Evolutionary conservation across 768 basidiomycete genomes (phyloP).

Genomic region (Tulasnella sp.): DNA sequence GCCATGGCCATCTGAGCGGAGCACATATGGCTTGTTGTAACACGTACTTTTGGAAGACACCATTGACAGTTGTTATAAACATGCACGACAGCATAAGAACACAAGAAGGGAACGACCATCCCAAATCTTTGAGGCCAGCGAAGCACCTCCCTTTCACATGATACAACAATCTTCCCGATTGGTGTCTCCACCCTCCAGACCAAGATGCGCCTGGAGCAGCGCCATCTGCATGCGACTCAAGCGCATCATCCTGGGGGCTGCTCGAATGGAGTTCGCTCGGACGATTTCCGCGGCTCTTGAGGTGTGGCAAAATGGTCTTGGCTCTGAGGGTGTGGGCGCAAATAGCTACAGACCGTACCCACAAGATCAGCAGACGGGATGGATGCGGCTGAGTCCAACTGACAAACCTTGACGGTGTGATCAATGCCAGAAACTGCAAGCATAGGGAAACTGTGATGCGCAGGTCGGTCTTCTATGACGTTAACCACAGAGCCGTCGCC

Average conservation of each 20-base stretch:
- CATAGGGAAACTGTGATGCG: conserved; percentile 44
- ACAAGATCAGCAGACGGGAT: background rate
- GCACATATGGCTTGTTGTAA: conserved; percentile 21
- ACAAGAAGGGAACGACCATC: no score
- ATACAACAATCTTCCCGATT: background rate
- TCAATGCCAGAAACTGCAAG: conserved; percentile 86
- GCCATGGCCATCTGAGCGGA: conserved; percentile 42
- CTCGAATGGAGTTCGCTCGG: conserved; percentile 37
- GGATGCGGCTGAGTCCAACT: background rate
- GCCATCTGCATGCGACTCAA: conserved; percentile 22
- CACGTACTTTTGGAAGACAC: background rate
- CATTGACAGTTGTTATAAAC: background rate
- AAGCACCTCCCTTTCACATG: background rate
- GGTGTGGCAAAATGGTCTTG: conserved; percentile 42
- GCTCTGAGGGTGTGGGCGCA: conserved; percentile 39
- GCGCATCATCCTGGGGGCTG: conserved; percentile 21
- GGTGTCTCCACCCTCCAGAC: background rate
- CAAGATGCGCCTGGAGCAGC: conserved; percentile 20
- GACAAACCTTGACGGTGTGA: conserved; percentile 61
- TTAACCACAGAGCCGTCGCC: conserved; percentile 77
- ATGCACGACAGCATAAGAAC: no score
- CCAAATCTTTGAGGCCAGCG: no score
- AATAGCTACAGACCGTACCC: conserved; percentile 42
- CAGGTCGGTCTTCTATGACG: conserved; percentile 70
- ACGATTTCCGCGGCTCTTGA: conserved; percentile 44